Conservation (phyloP, 306 rosid genomes). For the Citrullus amarus region DNA sequence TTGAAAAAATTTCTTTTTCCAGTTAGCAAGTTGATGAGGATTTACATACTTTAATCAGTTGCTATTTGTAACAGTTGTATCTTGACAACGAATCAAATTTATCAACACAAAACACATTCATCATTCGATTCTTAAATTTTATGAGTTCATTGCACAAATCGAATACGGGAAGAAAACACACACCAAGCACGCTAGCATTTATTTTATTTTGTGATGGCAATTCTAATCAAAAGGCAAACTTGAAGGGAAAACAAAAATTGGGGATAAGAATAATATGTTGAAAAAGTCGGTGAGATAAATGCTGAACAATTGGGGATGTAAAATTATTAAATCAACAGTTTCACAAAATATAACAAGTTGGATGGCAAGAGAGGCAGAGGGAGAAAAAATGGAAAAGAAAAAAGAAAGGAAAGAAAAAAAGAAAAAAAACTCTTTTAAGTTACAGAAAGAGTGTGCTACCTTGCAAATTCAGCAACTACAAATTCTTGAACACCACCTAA, state of each 20-base stretch:
- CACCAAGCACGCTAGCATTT: background rate
- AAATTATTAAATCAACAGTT: slow-evolving; percentile 18
- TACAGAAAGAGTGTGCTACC: slow-evolving; percentile 54
- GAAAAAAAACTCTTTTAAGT: slow-evolving; percentile 24
- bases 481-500: slow-evolving; percentile 25
- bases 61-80: no score
- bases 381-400: background rate
- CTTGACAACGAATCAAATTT: background rate
- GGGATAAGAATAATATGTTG: background rate
- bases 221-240: background rate
- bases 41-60: no score
- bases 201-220: background rate
- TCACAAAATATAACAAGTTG: slow-evolving; percentile 25
- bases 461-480: slow-evolving; percentile 27
- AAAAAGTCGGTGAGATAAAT: background rate
- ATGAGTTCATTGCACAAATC: background rate
- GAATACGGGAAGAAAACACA: background rate
- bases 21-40: no score
- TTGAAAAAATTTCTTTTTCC: no score
- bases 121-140: background rate
- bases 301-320: slow-evolving; percentile 12
- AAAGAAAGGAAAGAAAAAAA: background rate
- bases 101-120: background rate
- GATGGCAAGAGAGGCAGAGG: slow-evolving; percentile 25
- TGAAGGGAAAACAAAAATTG: background rate